These are phyloP conservation scores for Nicotiana paniculata DNA, from an alignment of 257 asterid species.

Conservation along the genomic window DNA sequence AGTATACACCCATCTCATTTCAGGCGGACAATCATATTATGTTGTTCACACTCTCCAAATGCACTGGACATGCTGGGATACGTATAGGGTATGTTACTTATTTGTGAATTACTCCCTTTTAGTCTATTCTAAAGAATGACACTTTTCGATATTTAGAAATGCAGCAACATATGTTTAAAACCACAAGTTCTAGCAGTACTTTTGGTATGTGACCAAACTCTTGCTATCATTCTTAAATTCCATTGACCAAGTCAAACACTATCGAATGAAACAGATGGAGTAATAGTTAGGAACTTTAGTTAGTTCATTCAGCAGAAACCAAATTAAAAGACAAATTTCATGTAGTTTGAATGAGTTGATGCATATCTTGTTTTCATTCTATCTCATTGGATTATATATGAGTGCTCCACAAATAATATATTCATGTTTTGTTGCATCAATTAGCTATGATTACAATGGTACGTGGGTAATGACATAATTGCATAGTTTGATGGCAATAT, in stretches of 20 bases:
- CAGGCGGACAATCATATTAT: slow-evolving; percentile 76
- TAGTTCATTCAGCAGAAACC: background rate
- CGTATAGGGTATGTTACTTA: slow-evolving; percentile 62
- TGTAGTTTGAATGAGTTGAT: background rate
- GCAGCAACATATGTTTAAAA: background rate
- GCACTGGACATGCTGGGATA: slow-evolving; percentile 92
- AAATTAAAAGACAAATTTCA: background rate
- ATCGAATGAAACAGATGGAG: background rate
- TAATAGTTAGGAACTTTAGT: background rate
- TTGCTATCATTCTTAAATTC: background rate
- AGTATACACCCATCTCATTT: slow-evolving; percentile 59
- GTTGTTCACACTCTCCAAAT: slow-evolving; percentile 86
- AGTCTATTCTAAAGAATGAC: background rate
- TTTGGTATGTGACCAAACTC: background rate
- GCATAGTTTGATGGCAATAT: background rate
- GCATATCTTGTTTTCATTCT: background rate
- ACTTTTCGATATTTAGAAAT: background rate
- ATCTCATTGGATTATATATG: background rate
- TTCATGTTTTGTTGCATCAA: background rate
- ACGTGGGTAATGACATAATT: background rate
- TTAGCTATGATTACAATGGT: background rate
- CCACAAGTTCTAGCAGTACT: background rate
- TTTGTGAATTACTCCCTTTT: background rate
- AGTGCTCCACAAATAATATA: background rate
- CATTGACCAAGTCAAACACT: background rate